Base-by-base conservation (phyloP, 768 basidiomycete genomes). In the Pulveroboletus ravenelii region DNA sequence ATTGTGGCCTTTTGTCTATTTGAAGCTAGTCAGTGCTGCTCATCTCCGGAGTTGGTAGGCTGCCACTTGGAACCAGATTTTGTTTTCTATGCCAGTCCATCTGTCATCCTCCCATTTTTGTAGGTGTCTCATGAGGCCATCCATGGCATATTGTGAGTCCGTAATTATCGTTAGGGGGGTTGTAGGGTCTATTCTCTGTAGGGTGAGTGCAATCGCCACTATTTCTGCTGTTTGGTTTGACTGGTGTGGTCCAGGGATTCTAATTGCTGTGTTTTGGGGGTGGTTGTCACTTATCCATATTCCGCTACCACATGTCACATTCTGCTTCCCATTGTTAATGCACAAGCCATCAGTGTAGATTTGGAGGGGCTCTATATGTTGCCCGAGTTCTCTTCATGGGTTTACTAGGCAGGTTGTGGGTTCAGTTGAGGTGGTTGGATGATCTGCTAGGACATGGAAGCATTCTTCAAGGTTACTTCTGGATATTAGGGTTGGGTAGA, bases 41-140 rank as follows among this genome's bases (percentile, higher is more conserved):
- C 7, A 7, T n/a, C 7, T 6, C 7, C n/a, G 15, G 6, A 35
- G 35, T 6, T n/a, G 35, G 35, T 35, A 35, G 6, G 35, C n/a
- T 0, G n/a, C n/a, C 0, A n/a, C 35, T 35, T 35, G 15, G 15
- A 35, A 35, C 35, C 35, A 35, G 1, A 1, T 35, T 15, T n/a
- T n/a, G 7, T 35, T n/a, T 1, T 14, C 0, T 0, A n/a, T 8
- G 15, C 8, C 9, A 8, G n/a, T n/a, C 35, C 35, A n/a, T 0
- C 35, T 3, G 2, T n/a, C 3, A n/a, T 35, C n/a, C 9, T 35
- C n/a, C 35, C 35, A 35, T 1, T 6, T n/a, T 1, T 7, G 1
- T 3, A 35, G 35, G 7, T n/a, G 35, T 2, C 3, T 7, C 8
- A n/a, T 35, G 15, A 35, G 35, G 2, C 35, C 35, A 9, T 35